These are phyloP conservation scores for Houttuynia cordata DNA, from an alignment of 164 flowering plant genomes.

Conservation along the genomic window DNA sequence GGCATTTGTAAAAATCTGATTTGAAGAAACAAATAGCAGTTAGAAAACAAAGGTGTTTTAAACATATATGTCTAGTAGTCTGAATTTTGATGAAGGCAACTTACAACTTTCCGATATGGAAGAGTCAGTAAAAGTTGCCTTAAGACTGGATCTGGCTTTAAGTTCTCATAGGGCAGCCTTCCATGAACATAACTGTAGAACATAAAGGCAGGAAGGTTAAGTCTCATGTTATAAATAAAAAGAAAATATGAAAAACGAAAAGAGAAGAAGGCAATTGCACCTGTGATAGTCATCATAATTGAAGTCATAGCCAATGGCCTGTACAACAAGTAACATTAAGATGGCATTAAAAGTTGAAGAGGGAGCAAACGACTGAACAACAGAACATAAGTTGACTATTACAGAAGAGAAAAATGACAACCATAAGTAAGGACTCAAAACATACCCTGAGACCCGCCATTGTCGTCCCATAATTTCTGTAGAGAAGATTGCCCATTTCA, in stretches of 20 bases:
- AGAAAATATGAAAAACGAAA: neutral
- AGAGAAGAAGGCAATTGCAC: slow-evolving; percentile 18
- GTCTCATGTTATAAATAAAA: neutral
- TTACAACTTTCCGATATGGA: slow-evolving; percentile 73
- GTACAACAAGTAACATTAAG: slow-evolving; percentile 6
- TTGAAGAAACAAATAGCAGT: neutral
- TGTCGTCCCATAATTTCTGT: slow-evolving; percentile 79
- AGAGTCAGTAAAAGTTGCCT: slow-evolving; percentile 51
- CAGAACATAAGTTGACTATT: neutral
- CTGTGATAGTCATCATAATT: slow-evolving; percentile 81
- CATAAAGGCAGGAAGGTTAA: neutral
- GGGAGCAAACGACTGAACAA: neutral
- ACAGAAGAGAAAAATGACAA: neutral
- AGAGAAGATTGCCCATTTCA: slow-evolving; percentile 38
- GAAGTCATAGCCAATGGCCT: slow-evolving; percentile 78
- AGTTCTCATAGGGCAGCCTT: slow-evolving; percentile 58
- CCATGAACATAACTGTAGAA: slow-evolving; percentile 76
- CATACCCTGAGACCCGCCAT: slow-evolving; percentile 89
- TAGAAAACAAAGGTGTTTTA: neutral
- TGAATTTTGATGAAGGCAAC: slow-evolving; percentile 13
- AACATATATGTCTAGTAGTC: neutral
- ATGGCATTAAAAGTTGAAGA: neutral
- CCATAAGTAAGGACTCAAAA: neutral
- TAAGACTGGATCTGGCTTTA: slow-evolving; percentile 68
- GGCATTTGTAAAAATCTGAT: slow-evolving; percentile 73